Conservation (phyloP, 805 yeast genomes). For the Yamadazyma phyllophila region DNA sequence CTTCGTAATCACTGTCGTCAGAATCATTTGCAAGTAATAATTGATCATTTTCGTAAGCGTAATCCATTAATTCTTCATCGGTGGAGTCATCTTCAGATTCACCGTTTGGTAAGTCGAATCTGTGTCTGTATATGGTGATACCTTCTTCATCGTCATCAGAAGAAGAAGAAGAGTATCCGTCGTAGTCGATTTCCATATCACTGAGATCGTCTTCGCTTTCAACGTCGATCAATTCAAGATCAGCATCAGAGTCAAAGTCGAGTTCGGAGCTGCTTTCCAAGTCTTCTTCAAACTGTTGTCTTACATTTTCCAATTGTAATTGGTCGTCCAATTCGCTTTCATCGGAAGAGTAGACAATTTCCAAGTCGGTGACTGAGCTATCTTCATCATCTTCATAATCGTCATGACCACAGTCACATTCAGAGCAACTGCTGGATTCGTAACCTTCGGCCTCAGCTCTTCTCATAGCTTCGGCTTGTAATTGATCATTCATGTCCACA, state of each 20-base stretch:
- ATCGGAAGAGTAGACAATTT: conserved; percentile 27
- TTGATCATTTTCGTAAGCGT: conserved; percentile 18
- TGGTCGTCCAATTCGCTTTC: conserved; percentile 29
- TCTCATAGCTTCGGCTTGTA: conserved; percentile 31
- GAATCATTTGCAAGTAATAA: conserved; percentile 29
- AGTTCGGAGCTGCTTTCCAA: conserved; percentile 29
- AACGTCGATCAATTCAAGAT: conserved; percentile 27
- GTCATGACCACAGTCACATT: conserved; percentile 1
- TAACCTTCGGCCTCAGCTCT: conserved; percentile 1
- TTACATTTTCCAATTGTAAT: conserved; percentile 34
- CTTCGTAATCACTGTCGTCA: conserved; percentile 23
- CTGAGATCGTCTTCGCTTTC: conserved; percentile 31
- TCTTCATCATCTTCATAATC: conserved; percentile 7
- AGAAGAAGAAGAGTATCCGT: conserved; percentile 22
- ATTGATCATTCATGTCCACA: conserved; percentile 39
- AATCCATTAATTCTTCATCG: conserved; percentile 33
- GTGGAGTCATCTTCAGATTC: conserved; percentile 32
- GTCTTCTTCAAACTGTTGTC: conserved; percentile 34
- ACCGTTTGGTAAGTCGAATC: conserved; percentile 37
- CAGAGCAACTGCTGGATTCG: conserved; percentile 16
- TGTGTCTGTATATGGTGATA: conserved; percentile 41
- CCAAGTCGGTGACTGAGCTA: conserved; percentile 21
- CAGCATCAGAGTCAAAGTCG: conserved; percentile 20
- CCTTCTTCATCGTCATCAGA: conserved; percentile 40
- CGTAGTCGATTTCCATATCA: conserved; percentile 21